phyloP scores from a whole-genome alignment of 768 basidiomycete genomes.

The Vishniacozyma victoriae region DNA sequence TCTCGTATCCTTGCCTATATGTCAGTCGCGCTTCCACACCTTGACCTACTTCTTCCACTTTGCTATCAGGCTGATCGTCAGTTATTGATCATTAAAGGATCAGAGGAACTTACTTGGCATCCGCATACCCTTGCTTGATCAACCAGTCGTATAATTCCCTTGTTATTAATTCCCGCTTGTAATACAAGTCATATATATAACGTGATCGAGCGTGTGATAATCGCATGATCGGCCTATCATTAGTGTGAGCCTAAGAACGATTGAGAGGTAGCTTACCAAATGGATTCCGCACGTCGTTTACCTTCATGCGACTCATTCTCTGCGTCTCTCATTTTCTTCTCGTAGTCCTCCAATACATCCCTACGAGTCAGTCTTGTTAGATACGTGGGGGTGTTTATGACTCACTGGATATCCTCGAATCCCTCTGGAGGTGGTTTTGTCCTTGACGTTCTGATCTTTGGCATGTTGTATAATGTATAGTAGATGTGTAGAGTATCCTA shows the following conservation, averaged over 20 bases:
- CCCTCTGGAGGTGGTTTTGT: conserved; percentile 94
- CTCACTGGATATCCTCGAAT: conserved; percentile 75
- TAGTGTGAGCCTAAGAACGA: not conserved
- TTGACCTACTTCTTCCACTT: conserved; percentile 88
- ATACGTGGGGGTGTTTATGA: conserved; percentile 1
- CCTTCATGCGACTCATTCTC: conserved; percentile 99
- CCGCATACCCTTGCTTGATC: conserved; percentile 92
- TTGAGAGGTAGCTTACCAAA: conserved; percentile 37
- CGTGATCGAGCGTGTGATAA: conserved; percentile 92
- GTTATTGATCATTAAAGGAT: conserved; percentile 3
- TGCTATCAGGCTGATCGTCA: conserved; percentile 68
- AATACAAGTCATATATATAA: conserved; percentile 97
- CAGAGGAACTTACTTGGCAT: conserved; percentile 69
- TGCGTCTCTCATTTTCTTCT: conserved; percentile 96
- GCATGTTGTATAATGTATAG: conserved; percentile 56
- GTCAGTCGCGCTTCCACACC: not conserved
- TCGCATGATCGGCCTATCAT: conserved; percentile 85
- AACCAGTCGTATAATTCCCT: conserved; percentile 93
- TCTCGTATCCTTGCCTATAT: conserved; percentile 71
- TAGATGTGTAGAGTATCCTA: not conserved
- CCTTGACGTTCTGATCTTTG: conserved; percentile 83
- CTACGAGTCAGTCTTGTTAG: conserved; percentile 14
- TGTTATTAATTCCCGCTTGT: conserved; percentile 93
- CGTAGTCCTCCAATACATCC: conserved; percentile 94
- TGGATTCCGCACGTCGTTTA: conserved; percentile 54